A percentile compares a stretch with the other conserved stretches of the same genome.
These are phyloP conservation scores for Aspergillus ostianus DNA, from an alignment of 495 filamentous ascomycete genomes.

Conservation along the genomic window DNA sequence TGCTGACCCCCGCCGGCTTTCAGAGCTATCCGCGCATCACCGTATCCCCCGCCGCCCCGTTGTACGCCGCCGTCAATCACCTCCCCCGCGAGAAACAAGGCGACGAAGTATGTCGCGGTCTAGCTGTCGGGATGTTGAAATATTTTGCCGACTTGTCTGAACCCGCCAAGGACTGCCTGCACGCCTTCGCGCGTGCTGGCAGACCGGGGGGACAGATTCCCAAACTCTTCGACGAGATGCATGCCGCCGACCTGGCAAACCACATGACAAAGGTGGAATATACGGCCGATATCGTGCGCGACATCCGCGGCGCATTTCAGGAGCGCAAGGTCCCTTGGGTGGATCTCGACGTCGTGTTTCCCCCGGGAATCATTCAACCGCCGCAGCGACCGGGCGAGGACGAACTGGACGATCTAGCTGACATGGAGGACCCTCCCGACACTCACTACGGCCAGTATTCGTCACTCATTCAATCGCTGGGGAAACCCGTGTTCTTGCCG, in stretches of 20 bases:
- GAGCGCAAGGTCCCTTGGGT: constrained; percentile 77
- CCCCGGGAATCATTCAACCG: constrained; percentile 65
- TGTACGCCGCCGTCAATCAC: constrained; percentile 86
- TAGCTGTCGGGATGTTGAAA: constrained; percentile 88
- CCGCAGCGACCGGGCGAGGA: constrained; percentile 39
- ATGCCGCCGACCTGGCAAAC: constrained; percentile 86
- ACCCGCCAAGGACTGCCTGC: constrained; percentile 60
- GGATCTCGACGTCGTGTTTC: constrained; percentile 85
- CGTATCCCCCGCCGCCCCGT: constrained; percentile 89
- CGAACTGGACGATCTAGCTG: constrained; percentile 27
- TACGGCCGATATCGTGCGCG: constrained; percentile 64
- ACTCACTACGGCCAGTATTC: constrained; percentile 73
- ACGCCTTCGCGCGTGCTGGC: constrained; percentile 31
- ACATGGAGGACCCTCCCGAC: constrained; percentile 56
- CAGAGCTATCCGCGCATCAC: constrained; percentile 86
- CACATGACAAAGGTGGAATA: constrained; percentile 78
- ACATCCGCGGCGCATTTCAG: constrained; percentile 68
- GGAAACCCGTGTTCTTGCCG: constrained; percentile 80
- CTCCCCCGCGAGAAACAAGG: constrained; percentile 93
- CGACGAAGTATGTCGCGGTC: constrained; percentile 81
- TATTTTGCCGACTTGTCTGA: constrained; percentile 89
- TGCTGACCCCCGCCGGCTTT: constrained; percentile 85
- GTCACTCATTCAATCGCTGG: constrained; percentile 71
- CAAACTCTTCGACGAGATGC: constrained; percentile 81
- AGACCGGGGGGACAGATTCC: constrained; percentile 45